Evolutionary conservation across 1,139 yeast species (phyloP), one percentile per base, ranked within the genome.

Genomic region (Suhomyces coccinellae): DNA sequence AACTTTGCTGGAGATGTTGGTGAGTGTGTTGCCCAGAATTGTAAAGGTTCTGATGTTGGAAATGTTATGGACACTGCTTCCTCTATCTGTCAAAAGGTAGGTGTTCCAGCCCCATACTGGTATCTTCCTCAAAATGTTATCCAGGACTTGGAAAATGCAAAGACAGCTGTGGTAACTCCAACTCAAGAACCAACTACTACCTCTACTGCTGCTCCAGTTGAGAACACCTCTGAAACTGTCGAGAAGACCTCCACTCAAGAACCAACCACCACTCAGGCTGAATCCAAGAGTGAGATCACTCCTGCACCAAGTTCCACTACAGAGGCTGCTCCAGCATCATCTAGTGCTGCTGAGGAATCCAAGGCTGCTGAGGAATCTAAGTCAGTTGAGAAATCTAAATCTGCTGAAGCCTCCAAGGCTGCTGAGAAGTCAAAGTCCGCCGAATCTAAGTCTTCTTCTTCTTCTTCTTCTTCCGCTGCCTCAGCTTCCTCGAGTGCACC

Each of bases 1-100:
- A 68, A 63, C 48, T 75, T 73, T 71, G 62, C 68, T 38, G 74
- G 73, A 27, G 57, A 57, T 29, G 73, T 76, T 31, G 80, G 73
- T 38, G 63, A 66, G 39, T 76, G 80, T 61, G 57, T 75, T 48
- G 77, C 75, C 43, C 52, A 63, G 39, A 52, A 54, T 24, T 76
- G 80, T 61, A 35, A 41, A 15, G 52, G 59, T 32, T 43, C 56
- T 6, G 74, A 72, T 39, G 73, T 75, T 43, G 58, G 51, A 17
- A 44, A 53, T 27, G 77, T 75, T 41, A 70, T 77, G 22, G 57
- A 63, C 33, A 58, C 67, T 50, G 80, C 79, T 28, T 54, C 54
- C 17, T 69, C 78, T 10, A 50, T 71, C 41, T 76, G 81, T 58
- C 55, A 66, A 17, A 51, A 55, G 26, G 80, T 67, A 38, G 80